Conservation (phyloP, 805 yeast genomes). For the Cyberlindnera mycetangii region DNA sequence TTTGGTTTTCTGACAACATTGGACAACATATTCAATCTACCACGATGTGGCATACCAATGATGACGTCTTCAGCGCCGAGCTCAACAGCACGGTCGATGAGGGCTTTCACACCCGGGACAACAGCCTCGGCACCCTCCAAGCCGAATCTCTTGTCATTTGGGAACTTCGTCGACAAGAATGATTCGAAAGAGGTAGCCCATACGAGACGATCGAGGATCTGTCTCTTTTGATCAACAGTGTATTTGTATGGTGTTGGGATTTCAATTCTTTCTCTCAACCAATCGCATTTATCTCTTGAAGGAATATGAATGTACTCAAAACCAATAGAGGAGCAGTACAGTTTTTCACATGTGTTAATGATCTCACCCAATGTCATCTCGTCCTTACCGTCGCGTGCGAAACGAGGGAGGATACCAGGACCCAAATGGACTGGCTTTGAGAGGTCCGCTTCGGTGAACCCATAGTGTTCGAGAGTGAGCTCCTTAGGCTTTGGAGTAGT, state of each 20-base stretch:
- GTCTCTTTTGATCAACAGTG: slow-evolving; percentile 87
- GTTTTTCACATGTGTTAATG: slow-evolving; percentile 70
- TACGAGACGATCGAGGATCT: slow-evolving; percentile 91
- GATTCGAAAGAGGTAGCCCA: slow-evolving; percentile 96
- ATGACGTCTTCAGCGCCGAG: slow-evolving; percentile 93
- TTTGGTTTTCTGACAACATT: slow-evolving; percentile 98
- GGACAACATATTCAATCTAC: slow-evolving; percentile 95
- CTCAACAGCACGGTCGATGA: slow-evolving; percentile 91
- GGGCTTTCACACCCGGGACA: slow-evolving; percentile 94
- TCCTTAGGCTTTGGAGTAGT: slow-evolving; percentile 66
- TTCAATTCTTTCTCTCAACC: slow-evolving; percentile 97
- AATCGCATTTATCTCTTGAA: slow-evolving; percentile 91
- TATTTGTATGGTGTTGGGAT: slow-evolving; percentile 84
- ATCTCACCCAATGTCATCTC: slow-evolving; percentile 76
- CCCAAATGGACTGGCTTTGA: slow-evolving; percentile 85
- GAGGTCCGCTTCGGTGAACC: slow-evolving; percentile 83
- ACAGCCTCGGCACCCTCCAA: slow-evolving; percentile 97
- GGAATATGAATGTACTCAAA: slow-evolving; percentile 96
- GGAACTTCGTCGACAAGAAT: slow-evolving; percentile 92
- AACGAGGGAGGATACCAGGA: slow-evolving; percentile 95
- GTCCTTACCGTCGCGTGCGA: slow-evolving; percentile 57
- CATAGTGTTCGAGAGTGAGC: slow-evolving; percentile 87
- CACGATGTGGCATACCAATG: slow-evolving; percentile 99
- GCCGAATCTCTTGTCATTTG: slow-evolving; percentile 98
- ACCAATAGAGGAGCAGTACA: slow-evolving; percentile 89